phyloP scores from a whole-genome alignment of 1,139 yeast genomes.

The Magnusiomyces tetraspermus region DNA sequence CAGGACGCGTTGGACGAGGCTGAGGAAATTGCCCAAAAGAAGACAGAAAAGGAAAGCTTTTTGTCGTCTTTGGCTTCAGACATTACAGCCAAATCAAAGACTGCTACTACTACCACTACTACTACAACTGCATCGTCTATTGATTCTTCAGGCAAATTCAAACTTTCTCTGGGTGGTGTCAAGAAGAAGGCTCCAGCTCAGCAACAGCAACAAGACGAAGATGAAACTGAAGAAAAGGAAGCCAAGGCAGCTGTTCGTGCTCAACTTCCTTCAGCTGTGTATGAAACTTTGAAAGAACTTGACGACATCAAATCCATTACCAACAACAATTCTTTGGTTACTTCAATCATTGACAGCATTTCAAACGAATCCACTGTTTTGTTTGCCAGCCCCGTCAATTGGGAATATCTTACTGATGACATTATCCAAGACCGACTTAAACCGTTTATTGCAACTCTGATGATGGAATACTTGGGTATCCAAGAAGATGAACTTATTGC shows the following conservation, averaged over 20 bases:
- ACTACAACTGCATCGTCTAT: neutral
- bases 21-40: slow-evolving; percentile 5
- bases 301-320: neutral
- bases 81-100: neutral
- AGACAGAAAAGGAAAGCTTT: neutral
- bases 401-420: slow-evolving; percentile 25
- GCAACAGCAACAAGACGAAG: neutral
- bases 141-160: slow-evolving; percentile 10
- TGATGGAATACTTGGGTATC: slow-evolving; percentile 31
- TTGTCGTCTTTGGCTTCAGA: slow-evolving; percentile 5
- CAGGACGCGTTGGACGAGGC: slow-evolving; percentile 23
- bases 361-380: slow-evolving; percentile 21
- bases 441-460: slow-evolving; percentile 25
- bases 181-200: slow-evolving; percentile 2
- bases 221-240: neutral
- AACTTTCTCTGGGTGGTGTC: slow-evolving; percentile 9
- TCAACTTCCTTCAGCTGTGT: neutral
- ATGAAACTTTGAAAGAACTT: neutral
- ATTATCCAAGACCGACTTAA: slow-evolving; percentile 21
- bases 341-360: slow-evolving; percentile 14
- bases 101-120: neutral
- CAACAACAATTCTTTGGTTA: slow-evolving; percentile 1
- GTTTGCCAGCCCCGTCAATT: slow-evolving; percentile 22
- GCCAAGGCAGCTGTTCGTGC: neutral
- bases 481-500: slow-evolving; percentile 31